Base-by-base conservation (phyloP, 2,329 filamentous ascomycete species). In the Fusarium sp. region DNA sequence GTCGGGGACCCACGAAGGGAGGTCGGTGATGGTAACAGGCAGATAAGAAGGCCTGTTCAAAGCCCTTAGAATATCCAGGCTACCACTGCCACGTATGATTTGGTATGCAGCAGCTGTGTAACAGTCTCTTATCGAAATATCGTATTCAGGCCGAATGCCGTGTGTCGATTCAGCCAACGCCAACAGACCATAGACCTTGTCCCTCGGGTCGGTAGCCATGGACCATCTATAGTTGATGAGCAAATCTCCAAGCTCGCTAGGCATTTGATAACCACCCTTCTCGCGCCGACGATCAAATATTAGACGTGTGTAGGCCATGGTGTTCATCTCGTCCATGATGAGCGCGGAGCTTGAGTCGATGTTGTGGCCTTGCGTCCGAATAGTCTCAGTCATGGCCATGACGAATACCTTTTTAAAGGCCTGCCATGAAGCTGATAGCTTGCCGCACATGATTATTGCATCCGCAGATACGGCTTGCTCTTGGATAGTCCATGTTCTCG, bases 171-270 rank as follows among this genome's bases (percentile, higher is more conserved):
- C 45, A 10, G 59, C 59, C 59, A 62, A 33, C 4, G 29, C 59
- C 29, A 62, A 62, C 14, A 62, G 59, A 18, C 59, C 10, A 31
- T 50, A 62, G 4, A 62, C 43, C 22, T 62, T 62, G 11, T 62
- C 59, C 16, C 27, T 48, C 4, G 41, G 43, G n/a, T 62, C 59
- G 9, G 29, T 62, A 24, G 59, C 41, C 59, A 20, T 50, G 13
- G 41, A 62, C 59, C 31, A 62, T 35, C 59, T 62, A 13, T 43
- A 50, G 41, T 9, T 35, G 14, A 50, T 4, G 24, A 62, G 59
- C 8, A 62, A 22, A 20, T 62, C 41, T 22, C 14, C 31, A 14
- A 62, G 59, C 18, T 62, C 31, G 29, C 9, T 35, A 10, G 29
- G 20, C 13, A 50, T 22, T 8, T 20, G 20, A 11, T 6, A 9